phyloP scores from a whole-genome alignment of 2,329 filamentous ascomycete genomes.

The Aspergillus sp. region DNA sequence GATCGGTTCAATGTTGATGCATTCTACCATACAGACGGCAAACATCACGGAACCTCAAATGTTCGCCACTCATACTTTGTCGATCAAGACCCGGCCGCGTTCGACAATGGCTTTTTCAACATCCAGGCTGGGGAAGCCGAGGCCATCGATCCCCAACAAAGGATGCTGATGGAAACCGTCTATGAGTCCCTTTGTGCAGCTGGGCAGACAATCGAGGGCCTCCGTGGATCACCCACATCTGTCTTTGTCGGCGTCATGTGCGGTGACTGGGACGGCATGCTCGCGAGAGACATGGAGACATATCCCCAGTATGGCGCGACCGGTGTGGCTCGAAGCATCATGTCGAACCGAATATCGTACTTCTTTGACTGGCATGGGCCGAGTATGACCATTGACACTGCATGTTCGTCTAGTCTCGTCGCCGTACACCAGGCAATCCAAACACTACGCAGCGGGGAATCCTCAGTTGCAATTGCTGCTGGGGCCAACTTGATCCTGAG shows the following conservation, averaged over 20 bases:
- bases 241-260: conserved; percentile 14
- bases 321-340: conserved; percentile 15
- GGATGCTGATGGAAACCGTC: neutral
- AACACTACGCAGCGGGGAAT: conserved; percentile 13
- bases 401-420: conserved; percentile 1
- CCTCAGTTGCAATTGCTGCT: conserved; percentile 15
- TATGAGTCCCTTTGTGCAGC: neutral
- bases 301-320: conserved; percentile 12
- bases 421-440: conserved; percentile 11
- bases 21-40: neutral
- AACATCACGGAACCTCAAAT: neutral
- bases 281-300: conserved; percentile 10
- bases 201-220: neutral
- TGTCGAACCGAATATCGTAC: conserved; percentile 1
- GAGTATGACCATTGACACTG: neutral
- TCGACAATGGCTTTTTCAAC: neutral
- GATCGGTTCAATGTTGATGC: neutral
- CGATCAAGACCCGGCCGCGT: neutral
- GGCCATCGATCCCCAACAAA: conserved; percentile 1
- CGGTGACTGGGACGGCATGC: conserved; percentile 15
- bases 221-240: neutral
- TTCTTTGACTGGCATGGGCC: conserved; percentile 2
- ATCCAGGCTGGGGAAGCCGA: neutral
- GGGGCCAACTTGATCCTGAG: conserved; percentile 20
- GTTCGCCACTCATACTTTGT: neutral